phyloP scores from a whole-genome alignment of 768 basidiomycete species.

The Psilocybe subaeruginosa region DNA sequence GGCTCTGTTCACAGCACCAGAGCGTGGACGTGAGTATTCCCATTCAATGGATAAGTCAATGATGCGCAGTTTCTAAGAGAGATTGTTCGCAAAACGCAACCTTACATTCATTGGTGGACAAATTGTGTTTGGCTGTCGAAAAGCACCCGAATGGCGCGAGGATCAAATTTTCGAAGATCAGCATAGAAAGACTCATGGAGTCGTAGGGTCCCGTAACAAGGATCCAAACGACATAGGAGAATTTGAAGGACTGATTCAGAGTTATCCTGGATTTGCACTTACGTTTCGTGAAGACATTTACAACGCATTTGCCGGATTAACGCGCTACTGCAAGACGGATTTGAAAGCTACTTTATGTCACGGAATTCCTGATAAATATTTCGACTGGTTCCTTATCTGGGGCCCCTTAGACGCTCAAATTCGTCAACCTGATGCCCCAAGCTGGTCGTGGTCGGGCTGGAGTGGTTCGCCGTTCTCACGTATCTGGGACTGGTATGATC shows the following conservation, averaged over 20 bases:
- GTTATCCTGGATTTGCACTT: background rate
- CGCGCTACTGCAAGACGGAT: background rate
- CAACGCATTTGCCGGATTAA: constrained; percentile 1
- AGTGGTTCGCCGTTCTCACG: background rate
- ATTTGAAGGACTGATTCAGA: background rate
- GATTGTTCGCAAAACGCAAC: constrained; percentile 1
- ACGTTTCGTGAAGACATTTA: background rate
- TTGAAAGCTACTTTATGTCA: background rate
- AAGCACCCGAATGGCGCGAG: constrained; percentile 1
- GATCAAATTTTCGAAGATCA: constrained; percentile 4
- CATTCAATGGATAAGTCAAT: background rate
- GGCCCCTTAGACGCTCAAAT: background rate
- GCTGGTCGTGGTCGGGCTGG: constrained; percentile 15
- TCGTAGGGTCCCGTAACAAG: background rate
- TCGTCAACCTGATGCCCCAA: background rate
- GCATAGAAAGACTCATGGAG: background rate
- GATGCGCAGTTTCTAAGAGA: constrained; percentile 3
- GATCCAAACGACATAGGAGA: background rate
- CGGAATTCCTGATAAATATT: constrained; percentile 5
- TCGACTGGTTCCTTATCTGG: constrained; percentile 13
- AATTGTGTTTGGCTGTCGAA: background rate
- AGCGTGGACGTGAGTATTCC: constrained; percentile 10
- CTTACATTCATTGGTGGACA: constrained; percentile 11
- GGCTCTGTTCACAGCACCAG: constrained; percentile 1
- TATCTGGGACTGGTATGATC: background rate